Evolutionary conservation across 1,284 basidiomycete genomes (phyloP).

Genomic region (Trametes sp.): DNA sequence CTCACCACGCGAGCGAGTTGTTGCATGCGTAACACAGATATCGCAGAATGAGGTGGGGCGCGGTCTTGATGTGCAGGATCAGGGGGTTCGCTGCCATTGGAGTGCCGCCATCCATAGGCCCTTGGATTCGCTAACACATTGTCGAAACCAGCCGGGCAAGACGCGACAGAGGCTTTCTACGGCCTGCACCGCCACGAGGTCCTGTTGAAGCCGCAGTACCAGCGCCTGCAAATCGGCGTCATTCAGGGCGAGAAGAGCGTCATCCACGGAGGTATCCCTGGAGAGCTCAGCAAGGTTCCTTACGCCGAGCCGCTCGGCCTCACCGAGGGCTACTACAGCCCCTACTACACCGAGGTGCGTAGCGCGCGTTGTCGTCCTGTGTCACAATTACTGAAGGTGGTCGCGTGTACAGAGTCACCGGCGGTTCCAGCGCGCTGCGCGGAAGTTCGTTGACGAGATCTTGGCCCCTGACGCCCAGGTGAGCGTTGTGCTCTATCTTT

Average conservation of each 20-base stretch:
- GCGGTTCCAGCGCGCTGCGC: conserved; percentile 55
- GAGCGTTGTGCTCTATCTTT: conserved; percentile 17
- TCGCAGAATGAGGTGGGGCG: too few relatives aligned
- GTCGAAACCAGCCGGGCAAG: conserved; percentile 64
- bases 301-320: conserved; percentile 89
- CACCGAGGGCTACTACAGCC: conserved; percentile 68
- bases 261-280: conserved; percentile 58
- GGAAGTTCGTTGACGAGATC: conserved; percentile 59
- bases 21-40: too few relatives aligned
- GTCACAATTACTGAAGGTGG: background rate
- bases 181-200: conserved; percentile 85
- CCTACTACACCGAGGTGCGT: conserved; percentile 68
- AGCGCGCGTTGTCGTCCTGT: background rate
- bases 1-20: too few relatives aligned
- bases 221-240: conserved; percentile 72
- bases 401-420: conserved; percentile 51
- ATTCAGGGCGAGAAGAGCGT: conserved; percentile 72
- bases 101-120: too few relatives aligned
- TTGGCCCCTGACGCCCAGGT: conserved; percentile 58
- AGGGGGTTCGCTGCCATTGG: too few relatives aligned
- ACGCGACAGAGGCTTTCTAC: conserved; percentile 88
- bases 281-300: conserved; percentile 69
- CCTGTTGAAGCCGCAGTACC: conserved; percentile 76
- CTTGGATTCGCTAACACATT: conserved; percentile 40
- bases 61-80: too few relatives aligned